phyloP scores from a whole-genome alignment of 805 yeast species.

The Metschnikowia noctiluminum region DNA sequence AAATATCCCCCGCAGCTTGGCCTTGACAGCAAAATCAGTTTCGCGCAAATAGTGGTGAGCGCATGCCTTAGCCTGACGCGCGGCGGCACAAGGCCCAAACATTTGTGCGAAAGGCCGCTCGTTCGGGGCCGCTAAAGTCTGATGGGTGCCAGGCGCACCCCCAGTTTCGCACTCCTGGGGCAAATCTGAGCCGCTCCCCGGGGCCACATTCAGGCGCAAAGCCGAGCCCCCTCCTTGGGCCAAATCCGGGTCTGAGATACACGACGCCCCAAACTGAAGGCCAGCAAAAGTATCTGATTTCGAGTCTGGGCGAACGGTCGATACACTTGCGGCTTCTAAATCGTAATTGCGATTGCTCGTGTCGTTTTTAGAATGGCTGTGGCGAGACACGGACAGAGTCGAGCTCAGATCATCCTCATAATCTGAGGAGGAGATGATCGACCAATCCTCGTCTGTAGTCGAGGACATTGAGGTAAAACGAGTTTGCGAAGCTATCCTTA shows the following conservation, averaged over 20 bases:
- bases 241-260: background rate
- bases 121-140: background rate
- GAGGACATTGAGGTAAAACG: background rate
- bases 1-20: conserved; percentile 3
- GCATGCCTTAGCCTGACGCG: conserved; percentile 1
- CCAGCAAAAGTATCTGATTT: background rate
- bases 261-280: background rate
- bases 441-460: conserved; percentile 41
- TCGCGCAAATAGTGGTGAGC: background rate
- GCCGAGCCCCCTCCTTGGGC: background rate
- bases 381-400: background rate
- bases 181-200: conserved; percentile 1
- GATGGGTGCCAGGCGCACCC: background rate
- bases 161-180: background rate
- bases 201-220: background rate
- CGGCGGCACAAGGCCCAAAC: background rate
- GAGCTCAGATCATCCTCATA: conserved; percentile 27
- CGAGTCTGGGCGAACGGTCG: conserved; percentile 3
- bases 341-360: background rate
- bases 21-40: background rate
- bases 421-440: conserved; percentile 43
- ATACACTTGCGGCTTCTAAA: conserved; percentile 4
- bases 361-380: background rate
- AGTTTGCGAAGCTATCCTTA: background rate
- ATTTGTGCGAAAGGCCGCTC: background rate